A percentile compares a stretch with the other conserved stretches of the same genome.
phyloP scores from a whole-genome alignment of 1,284 basidiomycete species.

The Taiwanofungus camphoratus region DNA sequence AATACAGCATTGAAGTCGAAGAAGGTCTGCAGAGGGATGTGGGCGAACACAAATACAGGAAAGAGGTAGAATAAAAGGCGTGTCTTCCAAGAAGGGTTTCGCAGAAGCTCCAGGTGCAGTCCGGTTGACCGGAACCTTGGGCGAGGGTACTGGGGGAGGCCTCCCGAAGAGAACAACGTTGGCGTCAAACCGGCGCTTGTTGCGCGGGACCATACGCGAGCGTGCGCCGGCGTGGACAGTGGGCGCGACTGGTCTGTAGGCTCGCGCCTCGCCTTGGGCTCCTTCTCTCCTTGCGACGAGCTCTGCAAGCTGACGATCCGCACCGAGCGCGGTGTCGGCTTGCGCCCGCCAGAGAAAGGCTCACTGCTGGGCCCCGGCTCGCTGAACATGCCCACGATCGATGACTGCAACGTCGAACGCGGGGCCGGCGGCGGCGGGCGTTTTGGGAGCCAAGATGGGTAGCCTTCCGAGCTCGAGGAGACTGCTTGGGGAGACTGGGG shows the following conservation, averaged over 20 bases:
- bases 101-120: constrained; percentile 59
- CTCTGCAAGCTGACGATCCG: constrained; percentile 68
- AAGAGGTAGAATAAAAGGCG: constrained; percentile 61
- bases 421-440: constrained; percentile 73
- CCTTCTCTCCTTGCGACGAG: constrained; percentile 32
- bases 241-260: constrained; percentile 48
- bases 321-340: constrained; percentile 70
- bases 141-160: constrained; percentile 34
- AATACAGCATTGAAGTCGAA: constrained; percentile 80
- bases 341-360: constrained; percentile 50
- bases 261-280: constrained; percentile 34
- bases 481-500: constrained; percentile 25
- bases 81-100: constrained; percentile 49
- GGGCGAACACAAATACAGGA: constrained; percentile 62
- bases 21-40: constrained; percentile 69
- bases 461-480: constrained; percentile 50
- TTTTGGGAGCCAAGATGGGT: constrained; percentile 75
- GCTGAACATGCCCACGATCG: constrained; percentile 35
- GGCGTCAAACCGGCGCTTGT: constrained; percentile 44
- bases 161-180: constrained; percentile 38
- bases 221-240: constrained; percentile 24
- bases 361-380: constrained; percentile 37
- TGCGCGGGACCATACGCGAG: constrained; percentile 56
- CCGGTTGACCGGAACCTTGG: constrained; percentile 61
- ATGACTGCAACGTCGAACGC: constrained; percentile 59